phyloP scores from a whole-genome alignment of 352 stramenopile genomes.

The Phytophthora colocasiae region DNA sequence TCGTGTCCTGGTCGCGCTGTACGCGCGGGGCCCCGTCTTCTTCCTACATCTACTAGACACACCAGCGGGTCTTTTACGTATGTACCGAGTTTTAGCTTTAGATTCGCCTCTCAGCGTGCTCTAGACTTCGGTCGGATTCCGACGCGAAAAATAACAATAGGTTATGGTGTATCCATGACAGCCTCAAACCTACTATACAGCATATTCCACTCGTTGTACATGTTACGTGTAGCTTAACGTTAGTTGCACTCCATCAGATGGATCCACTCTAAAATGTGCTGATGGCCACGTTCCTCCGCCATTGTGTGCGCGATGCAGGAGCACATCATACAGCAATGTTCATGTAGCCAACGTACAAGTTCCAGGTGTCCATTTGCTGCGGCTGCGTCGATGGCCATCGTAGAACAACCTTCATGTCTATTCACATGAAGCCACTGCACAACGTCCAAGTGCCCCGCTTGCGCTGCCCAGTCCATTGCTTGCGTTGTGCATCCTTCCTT shows the following conservation, averaged over 20 bases:
- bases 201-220: too few species aligned
- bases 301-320: constrained; percentile 20
- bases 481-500: constrained; percentile 33
- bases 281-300: constrained; percentile 23
- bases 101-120: too few species aligned
- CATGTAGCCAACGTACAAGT: constrained; percentile 29
- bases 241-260: constrained; percentile 18
- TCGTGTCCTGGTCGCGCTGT: too few species aligned
- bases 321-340: constrained; percentile 27
- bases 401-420: constrained; percentile 26
- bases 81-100: too few species aligned
- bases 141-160: too few species aligned
- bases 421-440: constrained; percentile 34
- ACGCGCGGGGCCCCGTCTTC: too few species aligned
- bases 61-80: too few species aligned
- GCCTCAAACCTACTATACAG: too few species aligned
- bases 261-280: constrained; percentile 35
- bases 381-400: constrained; percentile 27
- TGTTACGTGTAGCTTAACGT: not conserved
- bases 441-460: constrained; percentile 26
- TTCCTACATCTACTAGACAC: too few species aligned
- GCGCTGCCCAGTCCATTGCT: constrained; percentile 35
- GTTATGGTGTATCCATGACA: too few species aligned
- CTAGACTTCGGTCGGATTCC: too few species aligned
- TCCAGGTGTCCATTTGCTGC: constrained; percentile 27